Percentiles rank a stretch among this genome's conserved stretches.
phyloP scores from a whole-genome alignment of 805 yeast genomes.

The Wickerhamiella allomyrinae region DNA sequence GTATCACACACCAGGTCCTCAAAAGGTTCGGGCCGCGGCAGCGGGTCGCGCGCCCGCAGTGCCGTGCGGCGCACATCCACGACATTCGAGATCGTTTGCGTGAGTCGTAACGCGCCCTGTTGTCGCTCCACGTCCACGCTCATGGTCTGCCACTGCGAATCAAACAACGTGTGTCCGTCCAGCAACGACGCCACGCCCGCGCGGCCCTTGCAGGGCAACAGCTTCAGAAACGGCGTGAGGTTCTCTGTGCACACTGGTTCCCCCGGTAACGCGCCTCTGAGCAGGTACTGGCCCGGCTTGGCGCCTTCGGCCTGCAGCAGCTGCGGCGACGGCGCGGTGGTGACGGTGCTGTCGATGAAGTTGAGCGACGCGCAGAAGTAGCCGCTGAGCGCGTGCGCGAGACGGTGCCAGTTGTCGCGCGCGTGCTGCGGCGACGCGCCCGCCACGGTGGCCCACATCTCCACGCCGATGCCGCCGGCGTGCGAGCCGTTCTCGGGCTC shows the following conservation, averaged over 20 bases:
- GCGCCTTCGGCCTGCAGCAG: conserved; percentile 15
- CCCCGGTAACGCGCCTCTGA: conserved; percentile 81
- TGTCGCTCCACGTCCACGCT: conserved; percentile 60
- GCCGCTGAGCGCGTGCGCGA: conserved; percentile 72
- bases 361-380: conserved; percentile 90
- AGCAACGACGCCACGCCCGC: conserved; percentile 74
- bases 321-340: conserved; percentile 44
- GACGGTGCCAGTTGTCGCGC: conserved; percentile 47
- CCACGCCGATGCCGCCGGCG: conserved; percentile 93
- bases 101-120: conserved; percentile 30
- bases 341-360: conserved; percentile 64
- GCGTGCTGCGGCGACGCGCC: conserved; percentile 44
- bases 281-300: conserved; percentile 10
- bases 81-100: conserved; percentile 52
- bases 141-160: conserved; percentile 89
- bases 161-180: conserved; percentile 77
- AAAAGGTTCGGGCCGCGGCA: conserved; percentile 68
- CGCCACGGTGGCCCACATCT: conserved; percentile 75
- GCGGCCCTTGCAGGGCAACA: conserved; percentile 83
- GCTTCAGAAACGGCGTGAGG: conserved; percentile 79
- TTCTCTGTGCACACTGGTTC: conserved; percentile 97
- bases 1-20: conserved; percentile 61
- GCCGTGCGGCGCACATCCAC: conserved; percentile 54
- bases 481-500: conserved; percentile 56
- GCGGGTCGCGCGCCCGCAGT: conserved; percentile 48